Evolutionary conservation across 495 filamentous ascomycete genomes (phyloP), one percentile per base, ranked within the genome.

Genomic region (Trypethelium eluteriae): DNA sequence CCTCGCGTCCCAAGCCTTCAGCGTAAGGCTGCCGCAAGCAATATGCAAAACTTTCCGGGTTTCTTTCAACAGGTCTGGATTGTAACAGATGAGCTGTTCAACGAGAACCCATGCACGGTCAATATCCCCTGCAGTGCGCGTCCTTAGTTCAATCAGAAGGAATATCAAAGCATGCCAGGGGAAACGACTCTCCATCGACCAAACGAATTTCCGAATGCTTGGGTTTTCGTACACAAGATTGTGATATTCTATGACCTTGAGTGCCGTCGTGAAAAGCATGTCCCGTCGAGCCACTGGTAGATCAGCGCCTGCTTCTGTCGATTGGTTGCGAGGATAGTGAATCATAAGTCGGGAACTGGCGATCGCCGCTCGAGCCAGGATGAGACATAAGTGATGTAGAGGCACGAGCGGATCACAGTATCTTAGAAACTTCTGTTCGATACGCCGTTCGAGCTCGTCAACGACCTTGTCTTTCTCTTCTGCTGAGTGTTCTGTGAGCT

Each of bases 121-220:
- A 35, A 6, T 34, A 36, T 34, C 53, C 3, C 18, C 14, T 7
- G 2, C 32, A 36, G 53, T 3, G 6, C 53, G 53, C 14, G 10
- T 32, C 32, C 68, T 34, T 1, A 72, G 5, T 36, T 68, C 62
- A 38, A 65, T 70, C 38, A 72, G 64, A 5, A 72, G 47, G 65
- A 68, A 70, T 53, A 69, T 65, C n/a, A 70, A 36, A 36, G 69
- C 39, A 44, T 72, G 68, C 56, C 63, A 72, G 39, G 69, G 70
- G 36, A 70, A 68, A 18, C 69, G 44, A 3, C 66, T 62, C 38
- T 67, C 49, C 14, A 72, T 38, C 38, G 69, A 68, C 70, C 70
- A 72, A 4, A 38, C 46, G 44, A 66, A 72, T 18, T 63, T 53
- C 39, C 47, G 63, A 4, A 68, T 64, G 7, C 18, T 32, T 25